Base-by-base conservation (phyloP, 2,329 filamentous ascomycete genomes). In the Pseudogymnoascus destructans region DNA sequence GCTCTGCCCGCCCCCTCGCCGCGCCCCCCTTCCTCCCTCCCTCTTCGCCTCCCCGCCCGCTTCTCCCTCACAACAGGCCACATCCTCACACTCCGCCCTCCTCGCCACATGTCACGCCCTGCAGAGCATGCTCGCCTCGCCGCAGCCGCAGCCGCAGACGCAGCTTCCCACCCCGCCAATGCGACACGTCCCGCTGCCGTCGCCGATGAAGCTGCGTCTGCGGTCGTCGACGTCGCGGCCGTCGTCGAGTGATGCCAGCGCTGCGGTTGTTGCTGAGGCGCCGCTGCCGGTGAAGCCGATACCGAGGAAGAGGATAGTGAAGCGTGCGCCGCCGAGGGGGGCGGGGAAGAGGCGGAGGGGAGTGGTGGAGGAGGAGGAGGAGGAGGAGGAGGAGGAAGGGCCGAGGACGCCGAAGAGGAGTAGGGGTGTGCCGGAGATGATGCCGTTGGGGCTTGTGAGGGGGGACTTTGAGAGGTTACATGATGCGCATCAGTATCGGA, bases 81-180 rank as follows among this genome's bases (percentile, higher is more conserved):
- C 73, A 27, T 65, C 72, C 49, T 75, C 74, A 36, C 68, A 75
- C 19, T 72, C 75, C 61, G 71, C 70, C 70, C 75, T 84, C 66
- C 77, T 81, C 69, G 75, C 73, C 61, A 79, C 80, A 52, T 84
- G 81, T 67, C 80, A 79, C 68, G 79, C 77, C 4, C 75, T 84
- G 0, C 81, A 85, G 66, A 77, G 77, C 2, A 78, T 84, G 65
- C 74, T 84, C 60, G 70, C 75, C 23, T 64, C 72, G 3, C 71
- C 76, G 11, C 63, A 66, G n/a, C 63, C 67, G 17, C 62, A 68
- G 55, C 69, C 67, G 19, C 66, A 66, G 56, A 65, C 61, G 25
- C 74, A 77, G 64, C 71, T 81, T 4, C 79, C 78, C 11, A 81
- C 79, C 21, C 80, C 81, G 10, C 80, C 81, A 1, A 72, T 80